Base-by-base conservation (phyloP, 2,329 filamentous ascomycete genomes). In the Beauveria asiatica region DNA sequence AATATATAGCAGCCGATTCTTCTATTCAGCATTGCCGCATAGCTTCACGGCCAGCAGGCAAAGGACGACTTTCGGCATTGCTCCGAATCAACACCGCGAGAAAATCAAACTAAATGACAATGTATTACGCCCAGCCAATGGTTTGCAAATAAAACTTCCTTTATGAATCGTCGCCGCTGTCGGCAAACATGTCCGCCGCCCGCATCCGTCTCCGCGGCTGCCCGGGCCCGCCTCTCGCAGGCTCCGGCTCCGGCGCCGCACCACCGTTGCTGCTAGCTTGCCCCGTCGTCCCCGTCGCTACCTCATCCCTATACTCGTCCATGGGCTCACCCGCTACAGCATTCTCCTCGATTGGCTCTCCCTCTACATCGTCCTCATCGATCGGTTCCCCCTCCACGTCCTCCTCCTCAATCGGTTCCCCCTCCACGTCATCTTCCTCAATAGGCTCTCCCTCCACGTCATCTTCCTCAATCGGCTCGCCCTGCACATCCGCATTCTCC, bases 161-260 rank as follows among this genome's bases (percentile, higher is more conserved):
- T 48, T 13, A 45, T n/a, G 45, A 57, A 30, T 46, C 23, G 65
- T 73, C 81, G 65, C 89, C 89, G 5, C 87, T 89, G 70, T 89
- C 88, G 11, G 88, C 89, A 82, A 94, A 95, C 89, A 94, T 92
- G 69, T 94, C 90, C 65, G 89, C 88, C 5, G 90, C 89, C 65
- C 85, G 85, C 72, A 90, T 87, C 63, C 88, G 81, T 69, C 83
- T 87, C 66, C 82, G 78, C 64, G 77, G 68, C 61, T 71, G 73
- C 51, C 66, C 67, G 59, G 63, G 61, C 44, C 64, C 64, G 44
- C 60, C 57, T 27, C 63, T 56, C 55, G 46, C 33, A 9, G 23
- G 21, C 21, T 41, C 19, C 44, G 63, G 63, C 39, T 66, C 62
- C 60, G 61, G 25, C 53, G 37, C 72, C 61, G 70, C 68, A 30